Conservation (phyloP, 2,329 filamentous ascomycete genomes). For the Pseudogymnoascus sp. region DNA sequence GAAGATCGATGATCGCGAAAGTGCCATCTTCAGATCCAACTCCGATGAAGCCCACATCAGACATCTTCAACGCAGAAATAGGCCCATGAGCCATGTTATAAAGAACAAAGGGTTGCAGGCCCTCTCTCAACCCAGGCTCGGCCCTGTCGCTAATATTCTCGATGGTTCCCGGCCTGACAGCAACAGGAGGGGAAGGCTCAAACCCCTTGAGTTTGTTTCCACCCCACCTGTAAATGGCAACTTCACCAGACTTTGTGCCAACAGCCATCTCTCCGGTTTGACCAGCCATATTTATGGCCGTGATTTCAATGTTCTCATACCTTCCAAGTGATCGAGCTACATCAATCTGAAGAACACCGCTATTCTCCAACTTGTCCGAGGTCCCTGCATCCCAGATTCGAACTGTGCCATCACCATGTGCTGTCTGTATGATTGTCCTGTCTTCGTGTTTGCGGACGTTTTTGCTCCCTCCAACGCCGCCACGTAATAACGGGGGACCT, state of each 20-base stretch:
- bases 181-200: slow-evolving; percentile 45
- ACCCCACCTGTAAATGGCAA: slow-evolving; percentile 84
- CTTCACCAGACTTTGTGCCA: slow-evolving; percentile 75
- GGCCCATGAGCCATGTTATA: slow-evolving; percentile 78
- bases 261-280: slow-evolving; percentile 77
- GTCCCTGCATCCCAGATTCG: slow-evolving; percentile 89
- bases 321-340: slow-evolving; percentile 74
- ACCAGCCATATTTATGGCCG: slow-evolving; percentile 72
- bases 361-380: slow-evolving; percentile 88
- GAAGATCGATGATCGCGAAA: slow-evolving; percentile 76
- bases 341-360: slow-evolving; percentile 73
- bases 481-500: slow-evolving; percentile 70
- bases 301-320: slow-evolving; percentile 69
- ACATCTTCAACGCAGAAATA: slow-evolving; percentile 71
- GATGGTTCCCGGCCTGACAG: slow-evolving; percentile 60
- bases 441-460: slow-evolving; percentile 71
- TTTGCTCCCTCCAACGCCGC: slow-evolving; percentile 66
- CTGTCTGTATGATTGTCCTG: slow-evolving; percentile 76
- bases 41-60: slow-evolving; percentile 88
- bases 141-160: slow-evolving; percentile 67
- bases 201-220: slow-evolving; percentile 65
- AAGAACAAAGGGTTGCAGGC: slow-evolving; percentile 70
- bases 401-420: slow-evolving; percentile 87
- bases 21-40: slow-evolving; percentile 78
- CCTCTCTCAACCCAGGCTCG: slow-evolving; percentile 69